These are phyloP conservation scores for Candida berthetii DNA, from an alignment of 805 yeast species.

Conservation along the genomic window DNA sequence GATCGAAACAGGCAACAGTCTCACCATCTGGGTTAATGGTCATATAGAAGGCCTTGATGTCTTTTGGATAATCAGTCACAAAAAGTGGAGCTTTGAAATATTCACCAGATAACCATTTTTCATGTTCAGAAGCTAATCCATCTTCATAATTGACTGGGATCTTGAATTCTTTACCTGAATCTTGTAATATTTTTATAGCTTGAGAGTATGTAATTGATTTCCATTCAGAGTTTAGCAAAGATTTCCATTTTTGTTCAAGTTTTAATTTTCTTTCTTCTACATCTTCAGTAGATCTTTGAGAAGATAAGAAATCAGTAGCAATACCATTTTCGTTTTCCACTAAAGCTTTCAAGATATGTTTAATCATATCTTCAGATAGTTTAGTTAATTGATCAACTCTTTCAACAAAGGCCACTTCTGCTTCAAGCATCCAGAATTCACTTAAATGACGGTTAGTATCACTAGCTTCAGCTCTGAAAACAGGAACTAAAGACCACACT, in stretches of 20 bases:
- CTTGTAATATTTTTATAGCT: slow-evolving; percentile 53
- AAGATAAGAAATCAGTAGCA: slow-evolving; percentile 15
- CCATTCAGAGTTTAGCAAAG: slow-evolving; percentile 50
- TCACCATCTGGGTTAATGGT: slow-evolving; percentile 36
- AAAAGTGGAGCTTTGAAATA: slow-evolving; percentile 72
- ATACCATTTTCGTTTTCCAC: slow-evolving; percentile 18
- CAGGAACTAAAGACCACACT: slow-evolving; percentile 87
- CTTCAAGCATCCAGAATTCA: slow-evolving; percentile 98
- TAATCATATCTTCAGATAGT: slow-evolving; percentile 68
- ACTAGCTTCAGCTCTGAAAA: slow-evolving; percentile 89
- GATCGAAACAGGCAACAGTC: slow-evolving; percentile 88
- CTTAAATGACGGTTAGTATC: slow-evolving; percentile 88
- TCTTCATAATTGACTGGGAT: slow-evolving; percentile 62
- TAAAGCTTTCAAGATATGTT: slow-evolving; percentile 33
- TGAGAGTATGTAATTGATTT: slow-evolving; percentile 66
- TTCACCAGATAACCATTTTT: slow-evolving; percentile 78
- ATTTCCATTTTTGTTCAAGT: slow-evolving; percentile 47
- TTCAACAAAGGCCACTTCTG: slow-evolving; percentile 69
- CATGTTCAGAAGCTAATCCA: slow-evolving; percentile 77
- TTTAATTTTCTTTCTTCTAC: slow-evolving; percentile 25
- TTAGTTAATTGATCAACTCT: slow-evolving; percentile 53
- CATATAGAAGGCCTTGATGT: slow-evolving; percentile 91
- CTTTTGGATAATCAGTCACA: slow-evolving; percentile 80
- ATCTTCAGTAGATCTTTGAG: slow-evolving; percentile 33
- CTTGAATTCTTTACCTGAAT: slow-evolving; percentile 26